A percentile compares a stretch with the other conserved stretches of the same genome.
Evolutionary conservation across 2,329 filamentous ascomycete genomes (phyloP).

Genomic region (Pseudocercospora musae): DNA sequence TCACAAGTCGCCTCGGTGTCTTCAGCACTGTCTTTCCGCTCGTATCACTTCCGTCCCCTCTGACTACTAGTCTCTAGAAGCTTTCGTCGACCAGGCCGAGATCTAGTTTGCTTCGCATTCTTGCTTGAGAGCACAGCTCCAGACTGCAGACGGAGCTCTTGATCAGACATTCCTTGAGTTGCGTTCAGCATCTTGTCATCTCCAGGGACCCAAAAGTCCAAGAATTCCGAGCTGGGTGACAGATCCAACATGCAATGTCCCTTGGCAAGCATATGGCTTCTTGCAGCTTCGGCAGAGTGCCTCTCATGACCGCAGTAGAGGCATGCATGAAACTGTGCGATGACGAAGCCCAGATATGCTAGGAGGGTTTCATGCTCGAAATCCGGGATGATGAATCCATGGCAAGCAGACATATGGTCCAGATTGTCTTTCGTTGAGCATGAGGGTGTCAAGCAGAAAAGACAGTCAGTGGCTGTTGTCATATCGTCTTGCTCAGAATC

Average conservation of each 20-base stretch:
- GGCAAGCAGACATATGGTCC: constrained; percentile 49
- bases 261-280: constrained; percentile 52
- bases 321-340: constrained; percentile 51
- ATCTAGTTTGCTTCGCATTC: neutral
- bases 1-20: neutral
- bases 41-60: neutral
- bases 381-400: constrained; percentile 40
- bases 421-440: constrained; percentile 39
- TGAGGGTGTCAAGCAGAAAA: constrained; percentile 41
- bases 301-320: constrained; percentile 49
- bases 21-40: neutral
- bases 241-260: constrained; percentile 43
- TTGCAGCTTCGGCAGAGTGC: constrained; percentile 44
- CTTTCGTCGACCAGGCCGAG: neutral
- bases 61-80: neutral
- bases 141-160: constrained; percentile 16
- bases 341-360: constrained; percentile 48
- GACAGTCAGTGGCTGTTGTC: constrained; percentile 6
- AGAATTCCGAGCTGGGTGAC: constrained; percentile 15
- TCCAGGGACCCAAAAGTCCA: constrained; percentile 16
- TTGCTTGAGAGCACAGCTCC: constrained; percentile 12
- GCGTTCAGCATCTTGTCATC: neutral
- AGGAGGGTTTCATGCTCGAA: constrained; percentile 42
- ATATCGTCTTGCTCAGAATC: neutral
- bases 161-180: neutral